Base-by-base conservation (phyloP, 208 protist genomes). In the Balamuthia mandrillaris region DNA sequence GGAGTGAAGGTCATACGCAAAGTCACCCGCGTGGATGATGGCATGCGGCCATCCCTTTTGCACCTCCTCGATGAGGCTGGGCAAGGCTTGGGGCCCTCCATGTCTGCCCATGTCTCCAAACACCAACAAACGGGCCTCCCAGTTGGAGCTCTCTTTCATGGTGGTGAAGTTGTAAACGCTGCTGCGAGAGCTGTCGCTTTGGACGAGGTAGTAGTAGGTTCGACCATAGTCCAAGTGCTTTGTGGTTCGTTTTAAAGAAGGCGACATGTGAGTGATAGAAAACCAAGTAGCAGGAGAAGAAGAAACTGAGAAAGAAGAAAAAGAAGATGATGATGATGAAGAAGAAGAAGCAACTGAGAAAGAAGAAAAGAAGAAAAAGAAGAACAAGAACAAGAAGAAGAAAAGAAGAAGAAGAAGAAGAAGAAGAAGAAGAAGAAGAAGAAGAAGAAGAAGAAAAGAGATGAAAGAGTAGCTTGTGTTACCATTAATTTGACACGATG, bases 71-170 rank as follows among this genome's bases (percentile, higher is more conserved):
- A 82, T 82, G 35, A 82, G 74, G 31, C 45, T 31, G 24, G 74
- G 74, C 12, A 82, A 37, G 3, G 74, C 63, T 9, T 45, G 74
- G 2, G 74, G 35, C 1, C 74, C 74, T 2, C 74, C 74, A 29
- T 82, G 51, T 52, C 51, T 66, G 5, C 74, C 74, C 74, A 82
- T 82, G 31, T 82, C 74, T 10, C 74, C 74, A 42, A 52, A 82
- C 35, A 82, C 54, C 6, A 82, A 52, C 35, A 82, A 42, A 10
- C 63, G 21, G 1, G 66, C 44, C 1, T 37, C 27, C 74, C 74
- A 66, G 29, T 82, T 27, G 33, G 41, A 52, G 37, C 47, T 39
- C n/a, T 82, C 74, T 41, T 35, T 5, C 37, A 3, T 65, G 51
- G 37, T 42, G 6, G 74, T 82, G 33, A 82, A 82, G 21, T 51